phyloP scores from a whole-genome alignment of 208 protist genomes.

The Wallacemonas sp. region DNA sequence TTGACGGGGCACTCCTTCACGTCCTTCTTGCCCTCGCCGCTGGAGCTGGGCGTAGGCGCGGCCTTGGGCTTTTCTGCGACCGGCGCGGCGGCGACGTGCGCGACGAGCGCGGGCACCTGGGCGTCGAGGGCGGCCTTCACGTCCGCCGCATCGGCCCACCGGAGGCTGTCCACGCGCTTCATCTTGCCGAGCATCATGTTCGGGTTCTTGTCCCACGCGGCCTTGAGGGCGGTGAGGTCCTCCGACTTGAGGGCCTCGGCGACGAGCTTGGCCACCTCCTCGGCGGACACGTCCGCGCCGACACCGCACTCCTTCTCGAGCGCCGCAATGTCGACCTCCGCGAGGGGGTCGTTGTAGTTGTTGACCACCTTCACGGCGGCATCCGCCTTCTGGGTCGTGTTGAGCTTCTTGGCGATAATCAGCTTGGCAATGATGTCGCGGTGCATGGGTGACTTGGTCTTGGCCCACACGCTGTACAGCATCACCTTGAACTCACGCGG shows the following conservation, averaged over 20 bases:
- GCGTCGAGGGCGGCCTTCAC: slow-evolving; percentile 66
- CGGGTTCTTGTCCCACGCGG: slow-evolving; percentile 79
- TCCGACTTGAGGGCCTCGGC: slow-evolving; percentile 50
- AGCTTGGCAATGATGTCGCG: slow-evolving; percentile 70
- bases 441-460: slow-evolving; percentile 72
- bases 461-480: slow-evolving; percentile 86
- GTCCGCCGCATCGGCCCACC: slow-evolving; percentile 75
- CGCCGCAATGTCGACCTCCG: slow-evolving; percentile 39
- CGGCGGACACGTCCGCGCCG: slow-evolving; percentile 57
- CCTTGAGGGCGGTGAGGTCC: slow-evolving; percentile 56
- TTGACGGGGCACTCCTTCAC: slow-evolving; percentile 57
- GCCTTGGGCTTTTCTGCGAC: slow-evolving; percentile 13
- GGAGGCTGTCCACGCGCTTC: slow-evolving; percentile 62
- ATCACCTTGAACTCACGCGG: slow-evolving; percentile 85
- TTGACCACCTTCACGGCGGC: slow-evolving; percentile 83
- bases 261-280: slow-evolving; percentile 54
- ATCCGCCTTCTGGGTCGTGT: slow-evolving; percentile 86
- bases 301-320: slow-evolving; percentile 82
- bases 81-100: slow-evolving; percentile 30
- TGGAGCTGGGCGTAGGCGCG: background rate
- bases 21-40: slow-evolving; percentile 28
- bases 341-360: slow-evolving; percentile 31
- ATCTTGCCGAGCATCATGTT: slow-evolving; percentile 87
- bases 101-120: slow-evolving; percentile 66
- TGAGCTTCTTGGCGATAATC: slow-evolving; percentile 61